A percentile compares a stretch with the other conserved stretches of the same genome.
These are phyloP conservation scores for Carpinus fangiana DNA, from an alignment of 306 rosid species.

Conservation along the genomic window DNA sequence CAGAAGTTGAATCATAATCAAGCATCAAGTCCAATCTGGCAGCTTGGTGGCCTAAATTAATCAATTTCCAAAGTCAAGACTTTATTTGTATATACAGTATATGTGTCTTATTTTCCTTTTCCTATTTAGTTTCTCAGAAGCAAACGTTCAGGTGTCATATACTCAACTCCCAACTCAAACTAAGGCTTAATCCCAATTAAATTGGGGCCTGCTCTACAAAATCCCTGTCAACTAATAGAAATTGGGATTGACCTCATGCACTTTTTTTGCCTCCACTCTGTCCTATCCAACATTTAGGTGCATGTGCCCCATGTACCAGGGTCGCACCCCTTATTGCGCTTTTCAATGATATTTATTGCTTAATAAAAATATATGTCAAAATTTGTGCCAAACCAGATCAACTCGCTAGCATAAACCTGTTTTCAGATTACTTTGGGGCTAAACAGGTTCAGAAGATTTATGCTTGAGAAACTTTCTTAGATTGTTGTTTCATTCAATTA, in stretches of 20 bases:
- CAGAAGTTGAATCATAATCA: slow-evolving; percentile 16
- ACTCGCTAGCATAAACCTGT: background rate
- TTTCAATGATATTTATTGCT: background rate
- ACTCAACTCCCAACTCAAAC: background rate
- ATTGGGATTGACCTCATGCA: background rate
- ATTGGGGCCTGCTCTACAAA: background rate
- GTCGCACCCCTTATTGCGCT: background rate
- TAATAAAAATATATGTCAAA: background rate
- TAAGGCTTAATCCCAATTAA: background rate
- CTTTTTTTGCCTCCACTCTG: background rate
- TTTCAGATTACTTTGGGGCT: background rate
- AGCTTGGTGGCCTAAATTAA: slow-evolving; percentile 21
- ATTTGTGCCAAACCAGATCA: background rate
- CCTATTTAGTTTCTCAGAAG: background rate
- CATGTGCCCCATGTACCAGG: background rate
- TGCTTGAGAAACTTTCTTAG: background rate
- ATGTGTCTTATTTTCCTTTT: background rate
- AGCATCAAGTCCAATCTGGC: background rate
- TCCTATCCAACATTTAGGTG: background rate
- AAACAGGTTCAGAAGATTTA: background rate
- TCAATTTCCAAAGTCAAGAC: slow-evolving; percentile 8
- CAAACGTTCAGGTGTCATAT: background rate
- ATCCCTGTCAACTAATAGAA: background rate
- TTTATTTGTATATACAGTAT: background rate
- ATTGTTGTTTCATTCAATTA: background rate